Percentiles rank a stretch among this genome's conserved stretches.
Evolutionary conservation across 2,329 filamentous ascomycete genomes (phyloP).

Genomic region (Hypoxylon sp.): DNA sequence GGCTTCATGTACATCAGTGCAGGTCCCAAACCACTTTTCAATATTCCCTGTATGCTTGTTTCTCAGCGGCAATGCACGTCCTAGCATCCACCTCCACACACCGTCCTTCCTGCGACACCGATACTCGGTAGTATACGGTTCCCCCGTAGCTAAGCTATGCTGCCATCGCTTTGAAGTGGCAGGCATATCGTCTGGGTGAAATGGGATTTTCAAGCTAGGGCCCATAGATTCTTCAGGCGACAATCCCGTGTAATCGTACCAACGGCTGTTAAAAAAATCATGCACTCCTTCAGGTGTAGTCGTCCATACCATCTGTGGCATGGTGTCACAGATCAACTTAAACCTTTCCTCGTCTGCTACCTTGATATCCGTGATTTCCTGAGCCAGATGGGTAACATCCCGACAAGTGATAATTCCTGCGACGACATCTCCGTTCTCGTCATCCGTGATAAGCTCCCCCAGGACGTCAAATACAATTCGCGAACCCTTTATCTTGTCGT

Average conservation of each 20-base stretch:
- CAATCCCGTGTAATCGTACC: constrained; percentile 84
- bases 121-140: constrained; percentile 79
- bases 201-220: constrained; percentile 72
- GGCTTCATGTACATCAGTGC: constrained; percentile 83
- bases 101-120: constrained; percentile 76
- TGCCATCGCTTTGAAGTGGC: constrained; percentile 71
- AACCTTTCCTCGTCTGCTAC: constrained; percentile 81
- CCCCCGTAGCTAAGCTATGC: constrained; percentile 75
- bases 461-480: constrained; percentile 74
- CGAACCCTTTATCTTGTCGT: constrained; percentile 66
- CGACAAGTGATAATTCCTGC: constrained; percentile 80
- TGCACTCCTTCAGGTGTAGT: constrained; percentile 74
- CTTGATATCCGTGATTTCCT: constrained; percentile 78
- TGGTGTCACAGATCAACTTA: constrained; percentile 80
- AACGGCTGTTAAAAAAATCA: constrained; percentile 83
- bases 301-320: constrained; percentile 82
- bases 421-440: constrained; percentile 77
- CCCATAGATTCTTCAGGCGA: constrained; percentile 74
- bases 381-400: constrained; percentile 78
- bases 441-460: constrained; percentile 77
- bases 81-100: constrained; percentile 84
- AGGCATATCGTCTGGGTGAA: constrained; percentile 78
- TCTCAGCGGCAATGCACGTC: constrained; percentile 76
- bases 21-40: constrained; percentile 84
- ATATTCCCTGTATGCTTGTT: constrained; percentile 77